Base-by-base conservation (phyloP, 768 basidiomycete species). In the Mycena maculata region DNA sequence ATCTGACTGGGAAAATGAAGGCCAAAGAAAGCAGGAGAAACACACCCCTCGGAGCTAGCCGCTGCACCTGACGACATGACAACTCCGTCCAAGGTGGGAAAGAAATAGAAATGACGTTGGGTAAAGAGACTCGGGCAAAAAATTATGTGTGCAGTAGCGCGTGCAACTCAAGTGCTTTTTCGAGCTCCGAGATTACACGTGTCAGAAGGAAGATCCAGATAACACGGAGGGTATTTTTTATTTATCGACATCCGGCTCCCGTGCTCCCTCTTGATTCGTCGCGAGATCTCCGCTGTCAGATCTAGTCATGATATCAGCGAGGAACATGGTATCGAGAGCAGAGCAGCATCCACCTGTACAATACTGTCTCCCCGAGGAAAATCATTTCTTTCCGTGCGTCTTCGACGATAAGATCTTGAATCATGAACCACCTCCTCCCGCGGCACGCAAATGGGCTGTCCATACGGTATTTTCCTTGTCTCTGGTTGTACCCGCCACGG, bases 371-470 rank as follows among this genome's bases (percentile, higher is more conserved):
- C 28, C 96, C 97, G 38, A 99, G 82, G 77, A 98, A 96, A 59
- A 99, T 97, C 94, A 99, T 96, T 76, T 98, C 95, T 78, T 93
- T 95, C 64, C 95, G 85, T 20, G 94, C 93, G 75, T 99, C 96
- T 76, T 95, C 92, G 12, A 99, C 96, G 67, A 96, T 93, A 63
- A 99, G 84, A 81, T 99, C 97, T 79, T 98, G 95, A 54, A 99
- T 91, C 82, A 95, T 91, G 77, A 94, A 92, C 98, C 98, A 18
- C 90, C 91, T 54, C 90, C 91, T 20, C 89, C 87, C 30, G 88
- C 88, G 54, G 89, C 90, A 65, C 92, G 87, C 55, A 96, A 85
- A 79, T 96, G 93, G 30, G 90, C 92, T 78, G 98, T 98, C 94
- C 95, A 97, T 20, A 92, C 89, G 18, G 96, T 95, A 62, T 90